phyloP scores from a whole-genome alignment of 495 filamentous ascomycete genomes.

The Annulohypoxylon bovei region DNA sequence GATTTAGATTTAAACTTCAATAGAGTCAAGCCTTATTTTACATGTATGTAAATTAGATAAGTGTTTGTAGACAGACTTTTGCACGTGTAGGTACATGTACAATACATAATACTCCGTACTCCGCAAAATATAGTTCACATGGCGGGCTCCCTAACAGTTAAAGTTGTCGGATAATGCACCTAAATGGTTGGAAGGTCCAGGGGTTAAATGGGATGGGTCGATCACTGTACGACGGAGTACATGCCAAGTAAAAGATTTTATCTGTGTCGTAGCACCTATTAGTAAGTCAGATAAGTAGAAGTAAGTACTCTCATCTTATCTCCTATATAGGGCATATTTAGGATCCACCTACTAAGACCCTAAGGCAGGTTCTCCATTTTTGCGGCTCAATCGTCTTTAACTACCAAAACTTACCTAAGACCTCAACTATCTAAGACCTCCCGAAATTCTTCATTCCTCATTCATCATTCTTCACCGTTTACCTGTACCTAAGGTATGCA shows the following conservation, averaged over 20 bases:
- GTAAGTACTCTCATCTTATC: conserved; percentile 10
- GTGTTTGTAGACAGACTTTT: not conserved
- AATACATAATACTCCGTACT: conserved; percentile 40
- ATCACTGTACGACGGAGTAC: conserved; percentile 14
- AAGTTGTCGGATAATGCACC: conserved; percentile 46
- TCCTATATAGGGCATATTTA: not conserved
- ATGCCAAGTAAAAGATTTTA: not conserved
- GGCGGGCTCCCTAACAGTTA: conserved; percentile 20
- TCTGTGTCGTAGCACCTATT: not conserved
- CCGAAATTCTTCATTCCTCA: conserved; percentile 13
- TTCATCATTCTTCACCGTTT: conserved; percentile 13
- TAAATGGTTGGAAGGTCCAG: conserved; percentile 28
- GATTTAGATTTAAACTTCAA: not conserved
- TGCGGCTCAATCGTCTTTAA: conserved; percentile 37
- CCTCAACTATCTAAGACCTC: not conserved
- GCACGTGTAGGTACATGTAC: conserved; percentile 12
- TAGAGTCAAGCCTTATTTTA: not conserved
- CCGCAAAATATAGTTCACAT: conserved; percentile 19
- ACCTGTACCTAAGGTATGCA: no score
- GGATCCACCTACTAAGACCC: conserved; percentile 2
- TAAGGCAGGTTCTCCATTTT: conserved; percentile 21
- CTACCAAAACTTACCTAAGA: conserved; percentile 24
- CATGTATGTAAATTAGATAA: not conserved
- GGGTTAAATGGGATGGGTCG: conserved; percentile 1
- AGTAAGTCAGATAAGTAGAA: conserved; percentile 14